These are phyloP conservation scores for Globisporangium cederbergense DNA, from an alignment of 352 stramenopile species.

Conservation along the genomic window DNA sequence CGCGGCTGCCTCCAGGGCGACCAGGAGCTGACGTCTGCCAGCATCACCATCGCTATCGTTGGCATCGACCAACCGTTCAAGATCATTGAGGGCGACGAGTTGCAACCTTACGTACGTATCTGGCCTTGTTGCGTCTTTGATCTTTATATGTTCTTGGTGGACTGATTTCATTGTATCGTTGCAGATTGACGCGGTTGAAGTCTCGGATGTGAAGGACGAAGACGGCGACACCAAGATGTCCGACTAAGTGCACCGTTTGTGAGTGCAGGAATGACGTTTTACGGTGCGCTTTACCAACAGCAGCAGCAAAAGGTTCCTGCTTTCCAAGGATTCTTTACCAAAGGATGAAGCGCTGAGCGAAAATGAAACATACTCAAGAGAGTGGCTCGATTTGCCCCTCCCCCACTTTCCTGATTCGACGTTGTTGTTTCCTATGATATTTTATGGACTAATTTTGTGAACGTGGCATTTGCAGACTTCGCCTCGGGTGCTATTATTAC, in stretches of 20 bases:
- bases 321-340: not conserved
- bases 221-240: constrained; percentile 81
- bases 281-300: not conserved
- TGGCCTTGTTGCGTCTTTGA: not conserved
- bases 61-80: constrained; percentile 92
- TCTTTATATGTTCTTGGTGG: not conserved
- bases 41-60: constrained; percentile 93
- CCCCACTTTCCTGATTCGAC: not conserved
- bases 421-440: not conserved
- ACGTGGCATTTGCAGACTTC: not conserved
- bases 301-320: not conserved
- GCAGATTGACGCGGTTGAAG: constrained; percentile 85
- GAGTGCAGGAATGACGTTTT: not conserved
- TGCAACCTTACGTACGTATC: constrained; percentile 92
- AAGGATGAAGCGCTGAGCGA: constrained; percentile 2
- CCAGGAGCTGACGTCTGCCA: constrained; percentile 93
- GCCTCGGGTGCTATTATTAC: constrained; percentile 2
- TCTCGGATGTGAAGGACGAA: constrained; percentile 81
- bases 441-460: constrained; percentile 4
- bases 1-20: constrained; percentile 95
- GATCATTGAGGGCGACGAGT: constrained; percentile 91
- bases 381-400: constrained; percentile 4
- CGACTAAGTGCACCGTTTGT: constrained; percentile 40
- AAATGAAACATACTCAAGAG: constrained; percentile 1
- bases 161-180: not conserved